Evolutionary conservation across 257 asterid genomes (phyloP).

Genomic region (Penstemon newberryi): DNA sequence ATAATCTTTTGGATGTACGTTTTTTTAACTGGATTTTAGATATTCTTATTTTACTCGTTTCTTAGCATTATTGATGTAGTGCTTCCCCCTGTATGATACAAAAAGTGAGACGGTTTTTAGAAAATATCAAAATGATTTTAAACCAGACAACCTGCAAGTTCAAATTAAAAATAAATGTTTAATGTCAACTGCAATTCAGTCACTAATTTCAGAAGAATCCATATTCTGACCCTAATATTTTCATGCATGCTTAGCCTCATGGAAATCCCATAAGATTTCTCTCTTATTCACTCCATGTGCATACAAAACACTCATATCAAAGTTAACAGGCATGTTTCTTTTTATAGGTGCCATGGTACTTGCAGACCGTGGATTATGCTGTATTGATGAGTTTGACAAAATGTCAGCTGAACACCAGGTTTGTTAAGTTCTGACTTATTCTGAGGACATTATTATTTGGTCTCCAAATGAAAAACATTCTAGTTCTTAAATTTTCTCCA

Average conservation of each 20-base stretch:
- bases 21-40: neutral
- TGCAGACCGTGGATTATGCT: constrained; percentile 95
- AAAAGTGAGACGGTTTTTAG: no score
- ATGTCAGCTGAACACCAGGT: constrained; percentile 99
- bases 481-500: constrained; percentile 39
- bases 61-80: no score
- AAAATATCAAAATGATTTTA: neutral
- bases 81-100: no score
- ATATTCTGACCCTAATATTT: constrained; percentile 9
- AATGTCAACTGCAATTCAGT: constrained; percentile 2
- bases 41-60: no score
- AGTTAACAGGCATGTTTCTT: constrained; percentile 15
- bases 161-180: neutral
- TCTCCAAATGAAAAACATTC: constrained; percentile 24
- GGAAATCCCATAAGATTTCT: neutral
- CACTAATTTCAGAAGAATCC: neutral
- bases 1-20: neutral
- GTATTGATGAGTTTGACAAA: constrained; percentile 98
- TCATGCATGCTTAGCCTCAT: neutral
- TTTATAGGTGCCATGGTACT: constrained; percentile 96
- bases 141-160: constrained; percentile 17
- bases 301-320: constrained; percentile 21
- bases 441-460: constrained; percentile 19
- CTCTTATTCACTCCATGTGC: constrained; percentile 8
- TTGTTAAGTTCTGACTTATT: constrained; percentile 26